Base-by-base conservation (phyloP, 2,329 filamentous ascomycete genomes). In the Fusarium tuaranense region DNA sequence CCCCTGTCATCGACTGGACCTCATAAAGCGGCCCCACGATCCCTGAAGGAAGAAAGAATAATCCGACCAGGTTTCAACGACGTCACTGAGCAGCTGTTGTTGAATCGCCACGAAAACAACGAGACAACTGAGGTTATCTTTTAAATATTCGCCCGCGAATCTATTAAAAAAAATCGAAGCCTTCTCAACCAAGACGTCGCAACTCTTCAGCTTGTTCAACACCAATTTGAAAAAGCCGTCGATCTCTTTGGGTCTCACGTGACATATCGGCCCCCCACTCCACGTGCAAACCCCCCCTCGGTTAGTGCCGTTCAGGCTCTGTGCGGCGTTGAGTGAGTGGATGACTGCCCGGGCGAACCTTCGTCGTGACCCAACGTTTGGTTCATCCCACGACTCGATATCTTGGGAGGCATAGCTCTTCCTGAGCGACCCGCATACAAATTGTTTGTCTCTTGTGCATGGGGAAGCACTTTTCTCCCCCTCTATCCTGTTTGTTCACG, bases 221-320 rank as follows among this genome's bases (percentile, higher is more conserved):
- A 32, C 18, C 25, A 55, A 55, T 55, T 55, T 55, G 25, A 55
- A 55, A 55, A 55, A 12, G 27, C 9, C 27, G 48, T 55, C 48
- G 25, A 32, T 55, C 18, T 10, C 20, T n/a, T 25, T 27, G 4
- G 18, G 8, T 20, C 51, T 76, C 78, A 79, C 76, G 78, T 79
- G 78, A 69, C 39, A 62, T 13, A 20, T 16, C 2, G 2, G 32
- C 5, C 57, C 44, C 67, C 76, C 75, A 76, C 74, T 36, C 68
- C 76, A 77, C 71, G 75, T 77, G 73, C 77, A 67, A 77, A 77
- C 78, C 78, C 48, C 46, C 48, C 78, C 78, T 80, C 78, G 73
- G 76, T 74, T 79, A 79, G 78, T 75, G 75, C 69, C 73, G 69
- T 69, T 65, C 74, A 73, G 69, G 76, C 72, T 79, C 76, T 77